Evolutionary conservation across 2,329 filamentous ascomycete species (phyloP).

Genomic region (Zymoseptoria pseudotritici): DNA sequence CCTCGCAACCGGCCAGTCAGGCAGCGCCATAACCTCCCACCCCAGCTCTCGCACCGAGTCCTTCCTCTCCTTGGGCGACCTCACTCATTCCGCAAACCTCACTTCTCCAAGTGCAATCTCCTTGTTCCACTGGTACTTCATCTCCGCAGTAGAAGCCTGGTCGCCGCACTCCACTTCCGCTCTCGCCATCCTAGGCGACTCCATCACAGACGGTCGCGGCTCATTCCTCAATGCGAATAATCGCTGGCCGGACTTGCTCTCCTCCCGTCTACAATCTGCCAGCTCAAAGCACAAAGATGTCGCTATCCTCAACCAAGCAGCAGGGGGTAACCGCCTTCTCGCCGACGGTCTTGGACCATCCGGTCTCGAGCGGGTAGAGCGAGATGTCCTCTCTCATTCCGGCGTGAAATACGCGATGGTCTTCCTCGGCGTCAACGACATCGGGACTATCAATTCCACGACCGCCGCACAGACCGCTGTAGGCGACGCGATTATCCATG

Average conservation of each 20-base stretch:
- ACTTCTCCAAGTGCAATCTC: slow-evolving; percentile 30
- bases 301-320: slow-evolving; percentile 57
- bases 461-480: slow-evolving; percentile 39
- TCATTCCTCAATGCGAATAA: slow-evolving; percentile 54
- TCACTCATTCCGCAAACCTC: slow-evolving; percentile 44
- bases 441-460: slow-evolving; percentile 47
- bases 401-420: slow-evolving; percentile 56
- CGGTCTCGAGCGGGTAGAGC: slow-evolving; percentile 52
- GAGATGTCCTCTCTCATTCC: slow-evolving; percentile 54
- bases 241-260: slow-evolving; percentile 53
- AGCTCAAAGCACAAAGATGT: slow-evolving; percentile 42
- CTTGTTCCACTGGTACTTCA: slow-evolving; percentile 49
- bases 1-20: slow-evolving; percentile 48
- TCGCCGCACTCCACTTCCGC: slow-evolving; percentile 37
- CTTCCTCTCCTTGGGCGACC: slow-evolving; percentile 53
- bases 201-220: slow-evolving; percentile 58
- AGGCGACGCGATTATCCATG: slow-evolving; percentile 47
- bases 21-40: slow-evolving; percentile 54
- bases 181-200: slow-evolving; percentile 54
- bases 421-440: slow-evolving; percentile 64
- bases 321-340: slow-evolving; percentile 61
- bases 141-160: slow-evolving; percentile 52
- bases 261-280: slow-evolving; percentile 43
- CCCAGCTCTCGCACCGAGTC: slow-evolving; percentile 58
- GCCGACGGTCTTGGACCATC: slow-evolving; percentile 56